Conservation (phyloP, 371 early-diverging fungal genomes). For the Mortierella sp. region DNA sequence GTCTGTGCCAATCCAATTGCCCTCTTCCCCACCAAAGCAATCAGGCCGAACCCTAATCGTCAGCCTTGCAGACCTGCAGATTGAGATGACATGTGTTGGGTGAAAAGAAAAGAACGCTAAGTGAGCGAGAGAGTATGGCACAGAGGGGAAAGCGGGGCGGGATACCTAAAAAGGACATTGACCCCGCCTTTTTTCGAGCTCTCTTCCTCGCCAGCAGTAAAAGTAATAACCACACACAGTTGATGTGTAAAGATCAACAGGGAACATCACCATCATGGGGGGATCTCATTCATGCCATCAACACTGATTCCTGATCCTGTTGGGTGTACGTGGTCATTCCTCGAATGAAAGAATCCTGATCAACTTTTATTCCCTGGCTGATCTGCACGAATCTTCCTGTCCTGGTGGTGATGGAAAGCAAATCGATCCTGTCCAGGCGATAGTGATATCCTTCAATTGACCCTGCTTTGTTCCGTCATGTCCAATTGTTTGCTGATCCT, state of each 20-base stretch:
- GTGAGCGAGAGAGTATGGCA: not conserved
- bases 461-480: too few species aligned
- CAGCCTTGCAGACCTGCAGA: too few species aligned
- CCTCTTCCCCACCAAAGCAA: not conserved
- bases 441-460: not conserved
- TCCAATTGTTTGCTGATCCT: not conserved
- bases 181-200: slow-evolving; percentile 26
- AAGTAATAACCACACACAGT: not conserved
- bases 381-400: not conserved
- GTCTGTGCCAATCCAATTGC: not conserved
- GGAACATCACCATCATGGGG: not conserved
- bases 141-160: not conserved
- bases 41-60: not conserved
- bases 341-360: too few species aligned
- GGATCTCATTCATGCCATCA: not conserved
- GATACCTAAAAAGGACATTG: slow-evolving; percentile 26
- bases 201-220: not conserved
- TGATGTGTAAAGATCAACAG: not conserved
- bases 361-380: not conserved
- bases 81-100: slow-evolving; percentile 11
- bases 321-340: not conserved
- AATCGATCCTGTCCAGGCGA: not conserved
- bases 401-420: not conserved
- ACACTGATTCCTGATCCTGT: not conserved
- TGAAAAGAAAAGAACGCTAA: not conserved